phyloP scores from a whole-genome alignment of 169 alveolate genomes.

The Eimeria sp. region DNA sequence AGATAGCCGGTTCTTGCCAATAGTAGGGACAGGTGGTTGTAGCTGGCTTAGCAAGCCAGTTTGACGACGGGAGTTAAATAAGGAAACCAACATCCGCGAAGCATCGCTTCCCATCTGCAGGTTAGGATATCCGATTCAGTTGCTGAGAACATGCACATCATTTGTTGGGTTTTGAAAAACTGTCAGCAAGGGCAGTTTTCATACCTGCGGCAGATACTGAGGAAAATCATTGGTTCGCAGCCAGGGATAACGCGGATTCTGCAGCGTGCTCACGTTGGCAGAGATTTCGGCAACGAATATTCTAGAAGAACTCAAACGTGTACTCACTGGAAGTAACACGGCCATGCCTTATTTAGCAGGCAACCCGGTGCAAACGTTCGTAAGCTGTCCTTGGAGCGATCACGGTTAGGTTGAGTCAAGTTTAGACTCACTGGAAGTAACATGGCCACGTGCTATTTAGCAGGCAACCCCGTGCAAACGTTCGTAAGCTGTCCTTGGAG shows the following conservation, averaged over 20 bases:
- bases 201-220: not conserved
- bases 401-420: not conserved
- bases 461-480: not conserved
- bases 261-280: not conserved
- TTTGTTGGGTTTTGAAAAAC: not conserved
- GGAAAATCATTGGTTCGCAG: not conserved
- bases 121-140: not conserved
- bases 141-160: not conserved
- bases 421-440: conserved; percentile 82
- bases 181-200: not conserved
- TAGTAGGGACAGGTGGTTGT: not conserved
- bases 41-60: not conserved
- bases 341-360: conserved; percentile 42
- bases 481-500: not conserved
- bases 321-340: conserved; percentile 85
- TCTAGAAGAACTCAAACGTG: conserved; percentile 87
- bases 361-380: not conserved
- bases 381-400: not conserved
- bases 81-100: not conserved
- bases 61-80: not conserved
- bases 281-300: conserved; percentile 84
- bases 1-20: not conserved
- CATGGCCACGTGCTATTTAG: conserved; percentile 72
- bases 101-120: not conserved
- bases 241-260: not conserved